A percentile compares a stretch with the other conserved stretches of the same genome.
Evolutionary conservation across 768 basidiomycete species (phyloP).

Genomic region (Kwoniella sp.): DNA sequence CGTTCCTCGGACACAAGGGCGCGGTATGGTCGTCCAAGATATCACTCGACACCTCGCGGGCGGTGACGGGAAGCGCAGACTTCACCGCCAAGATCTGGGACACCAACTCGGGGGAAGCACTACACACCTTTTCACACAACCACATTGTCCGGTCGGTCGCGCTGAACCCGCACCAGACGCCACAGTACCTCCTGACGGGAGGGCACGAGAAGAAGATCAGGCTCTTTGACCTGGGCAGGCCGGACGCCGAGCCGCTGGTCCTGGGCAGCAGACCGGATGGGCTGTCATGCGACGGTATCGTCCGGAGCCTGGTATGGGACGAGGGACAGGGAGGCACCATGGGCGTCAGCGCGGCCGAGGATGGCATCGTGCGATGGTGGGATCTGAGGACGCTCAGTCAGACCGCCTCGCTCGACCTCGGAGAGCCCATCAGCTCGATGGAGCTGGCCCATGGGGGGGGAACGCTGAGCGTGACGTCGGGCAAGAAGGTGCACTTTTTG

Average conservation of each 20-base stretch:
- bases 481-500: slow-evolving; percentile 87
- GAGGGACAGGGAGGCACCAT: slow-evolving; percentile 68
- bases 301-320: slow-evolving; percentile 92
- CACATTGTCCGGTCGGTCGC: slow-evolving; percentile 97
- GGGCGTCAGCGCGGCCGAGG: slow-evolving; percentile 80
- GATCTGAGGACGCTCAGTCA: slow-evolving; percentile 75
- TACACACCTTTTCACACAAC: slow-evolving; percentile 96
- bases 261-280: slow-evolving; percentile 58
- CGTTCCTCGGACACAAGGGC: slow-evolving; percentile 60
- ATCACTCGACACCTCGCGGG: slow-evolving; percentile 73
- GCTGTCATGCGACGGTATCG: slow-evolving; percentile 75
- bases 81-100: slow-evolving; percentile 99
- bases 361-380: slow-evolving; percentile 95
- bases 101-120: slow-evolving; percentile 74
- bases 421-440: slow-evolving; percentile 85
- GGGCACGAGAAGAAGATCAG: slow-evolving; percentile 97
- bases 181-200: slow-evolving; percentile 55
- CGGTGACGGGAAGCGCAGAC: slow-evolving; percentile 90
- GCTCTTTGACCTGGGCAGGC: slow-evolving; percentile 80
- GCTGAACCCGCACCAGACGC: slow-evolving; percentile 59
- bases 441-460: slow-evolving; percentile 75
- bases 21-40: slow-evolving; percentile 97
- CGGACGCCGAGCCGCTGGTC: slow-evolving; percentile 82
- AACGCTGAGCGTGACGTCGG: slow-evolving; percentile 82
- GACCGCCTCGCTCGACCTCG: slow-evolving; percentile 66